Evolutionary conservation across 2,329 filamentous ascomycete genomes (phyloP), one percentile per base, ranked within the genome.

Genomic region (Colletotrichum nymphaeae): DNA sequence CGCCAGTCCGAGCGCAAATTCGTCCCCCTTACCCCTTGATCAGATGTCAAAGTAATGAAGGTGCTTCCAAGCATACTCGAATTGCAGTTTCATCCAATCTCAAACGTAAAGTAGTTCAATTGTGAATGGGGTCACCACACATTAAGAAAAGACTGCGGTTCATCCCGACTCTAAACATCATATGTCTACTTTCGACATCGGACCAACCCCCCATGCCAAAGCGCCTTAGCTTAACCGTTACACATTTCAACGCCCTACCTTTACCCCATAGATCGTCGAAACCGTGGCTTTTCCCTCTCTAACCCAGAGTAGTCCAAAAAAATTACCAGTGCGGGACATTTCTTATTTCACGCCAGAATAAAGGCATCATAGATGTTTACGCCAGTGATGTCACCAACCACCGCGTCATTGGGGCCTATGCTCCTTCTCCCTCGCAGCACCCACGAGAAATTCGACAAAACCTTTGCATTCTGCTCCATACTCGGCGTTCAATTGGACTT

Each of bases 301-400:
- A 32, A 19, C 19, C 12, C 28, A 42, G 35, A 42, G 35, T 16
- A 42, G 35, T 22, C 53, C 11, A 4, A 32, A 7, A 26, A 24
- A 6, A 12, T 19, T 16, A 55, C 22, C 46, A 46, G 46, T 63
- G 60, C 62, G 62, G 62, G 46, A 32, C n/a, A 24, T 72, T 72
- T 67, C 59, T 72, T 63, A 63, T 60, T 63, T 26, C 22, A 12
- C 42, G 16, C 42, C 32, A 12, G 28, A 56, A 60, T 67, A 69
- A 32, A 26, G 37, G 66, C 69, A 72, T 72, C 69, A 72, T 72
- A 63, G 67, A 63, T 59, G 53, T 58, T 49, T 53, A 63, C 30
- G 32, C 32, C 14, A 60, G 66, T 69, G 53, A 72, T 72, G 69
- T 69, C 69, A 72, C 59, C 26, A 32, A 64, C 30, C 24, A 37